Evolutionary conservation across 164 flowering plant genomes (phyloP).

Genomic region (Cinnamomum chago): DNA sequence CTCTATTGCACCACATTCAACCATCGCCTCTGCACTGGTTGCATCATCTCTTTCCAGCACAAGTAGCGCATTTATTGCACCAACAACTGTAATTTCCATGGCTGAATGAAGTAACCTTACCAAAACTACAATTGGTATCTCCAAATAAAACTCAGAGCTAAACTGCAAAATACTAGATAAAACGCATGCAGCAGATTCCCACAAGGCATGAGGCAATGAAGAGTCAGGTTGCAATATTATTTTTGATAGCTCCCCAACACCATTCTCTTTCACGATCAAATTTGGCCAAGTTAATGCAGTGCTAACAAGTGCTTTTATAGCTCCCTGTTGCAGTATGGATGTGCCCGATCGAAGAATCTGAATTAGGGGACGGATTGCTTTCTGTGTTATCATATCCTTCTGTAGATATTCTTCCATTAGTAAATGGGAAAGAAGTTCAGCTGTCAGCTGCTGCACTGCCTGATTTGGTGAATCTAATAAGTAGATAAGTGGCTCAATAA

Average conservation of each 20-base stretch:
- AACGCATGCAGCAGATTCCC: slow-evolving; percentile 96
- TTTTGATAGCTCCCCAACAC: slow-evolving; percentile 82
- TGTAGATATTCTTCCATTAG: slow-evolving; percentile 88
- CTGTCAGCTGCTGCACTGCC: slow-evolving; percentile 88
- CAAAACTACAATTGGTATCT: slow-evolving; percentile 93
- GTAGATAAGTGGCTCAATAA: slow-evolving; percentile 77
- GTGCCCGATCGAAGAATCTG: slow-evolving; percentile 79
- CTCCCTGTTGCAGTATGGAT: slow-evolving; percentile 84
- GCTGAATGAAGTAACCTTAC: slow-evolving; percentile 91
- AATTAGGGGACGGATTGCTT: slow-evolving; percentile 80
- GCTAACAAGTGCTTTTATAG: slow-evolving; percentile 84
- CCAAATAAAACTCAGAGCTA: slow-evolving; percentile 90
- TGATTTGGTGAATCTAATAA: slow-evolving; percentile 78
- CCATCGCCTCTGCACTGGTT: slow-evolving; percentile 97
- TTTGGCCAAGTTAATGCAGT: slow-evolving; percentile 88
- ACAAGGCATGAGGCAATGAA: slow-evolving; percentile 80
- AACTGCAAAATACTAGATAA: slow-evolving; percentile 80
- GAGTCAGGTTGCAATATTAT: slow-evolving; percentile 89
- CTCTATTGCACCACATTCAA: slow-evolving; percentile 53
- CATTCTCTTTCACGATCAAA: slow-evolving; percentile 95
- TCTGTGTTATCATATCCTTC: slow-evolving; percentile 70
- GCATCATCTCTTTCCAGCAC: slow-evolving; percentile 93
- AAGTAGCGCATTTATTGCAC: slow-evolving; percentile 88
- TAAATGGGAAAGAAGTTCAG: slow-evolving; percentile 91
- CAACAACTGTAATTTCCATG: slow-evolving; percentile 71